Base-by-base conservation (phyloP, 345 rosid genomes). In the Hibiscus syriacus region DNA sequence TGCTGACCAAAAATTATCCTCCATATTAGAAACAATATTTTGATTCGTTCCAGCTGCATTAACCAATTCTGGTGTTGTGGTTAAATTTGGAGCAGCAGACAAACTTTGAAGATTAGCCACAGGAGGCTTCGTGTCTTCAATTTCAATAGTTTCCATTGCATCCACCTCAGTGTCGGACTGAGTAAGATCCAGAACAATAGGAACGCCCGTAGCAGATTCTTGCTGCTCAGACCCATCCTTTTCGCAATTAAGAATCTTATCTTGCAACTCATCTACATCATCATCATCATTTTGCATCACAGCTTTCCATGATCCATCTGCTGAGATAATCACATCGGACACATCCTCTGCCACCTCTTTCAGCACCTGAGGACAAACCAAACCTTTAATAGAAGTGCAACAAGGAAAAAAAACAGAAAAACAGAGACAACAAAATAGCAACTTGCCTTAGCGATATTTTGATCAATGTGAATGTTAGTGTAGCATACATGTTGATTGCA, bases 271-370 rank as follows among this genome's bases (percentile, higher is more conserved):
- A 68, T 80, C 80, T 71, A 38, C 49, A 20, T 73, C 54, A 6
- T 74, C n/a, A n/a, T n/a, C 84, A 48, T 82, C 79, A 63, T 70
- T 77, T 73, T 84, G 87, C 75, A 74, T 57, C 70, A 83, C 74
- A 69, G 88, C 96, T 66, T 80, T 87, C 98, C 96, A 91, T 41
- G 98, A 89, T 34, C 99, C 99, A 78, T 80, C 89, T 57, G 81
- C 82, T 62, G 92, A 78, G 73, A 91, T 85, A 27, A 83, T 82
- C 16, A 89, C 96, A 72, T 81, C 89, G 61, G 72, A 66, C 58
- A 89, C 85, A 80, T 81, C 73, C 1, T 73, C 73, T 19, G 85
- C 90, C 17, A 86, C 92, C 32, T 85, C 96, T 77, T 74, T 81
- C 73, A 94, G 74, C 70, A 94, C 87, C 99, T 93, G 77, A 65